Evolutionary conservation across 1,284 basidiomycete genomes (phyloP).

Genomic region (Tilletia setariae): DNA sequence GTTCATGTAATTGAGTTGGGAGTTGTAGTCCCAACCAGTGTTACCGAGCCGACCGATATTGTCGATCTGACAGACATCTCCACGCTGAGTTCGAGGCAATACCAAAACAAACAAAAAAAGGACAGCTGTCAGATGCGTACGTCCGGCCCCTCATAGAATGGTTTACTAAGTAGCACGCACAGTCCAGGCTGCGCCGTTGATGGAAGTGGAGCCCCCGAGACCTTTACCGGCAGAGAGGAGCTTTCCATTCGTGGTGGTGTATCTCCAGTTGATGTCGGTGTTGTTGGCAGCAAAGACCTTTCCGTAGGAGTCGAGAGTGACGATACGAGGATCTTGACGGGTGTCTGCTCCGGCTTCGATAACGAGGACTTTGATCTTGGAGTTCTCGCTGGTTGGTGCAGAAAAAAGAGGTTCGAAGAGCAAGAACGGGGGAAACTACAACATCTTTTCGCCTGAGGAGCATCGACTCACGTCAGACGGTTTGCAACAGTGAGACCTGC

Average conservation of each 20-base stretch:
- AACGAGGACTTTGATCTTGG: slow-evolving; percentile 40
- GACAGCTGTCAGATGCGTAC: no score
- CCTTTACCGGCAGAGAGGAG: slow-evolving; percentile 61
- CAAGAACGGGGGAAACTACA: no score
- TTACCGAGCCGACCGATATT: slow-evolving; percentile 55
- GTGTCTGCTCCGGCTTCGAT: slow-evolving; percentile 51
- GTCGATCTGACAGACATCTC: slow-evolving; percentile 1
- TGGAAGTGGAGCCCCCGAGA: slow-evolving; percentile 64
- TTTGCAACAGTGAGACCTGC: slow-evolving; percentile 11
- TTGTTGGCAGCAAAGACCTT: slow-evolving; percentile 59
- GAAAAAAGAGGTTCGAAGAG: not conserved
- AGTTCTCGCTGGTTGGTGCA: slow-evolving; percentile 31
- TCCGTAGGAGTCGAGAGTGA: slow-evolving; percentile 20
- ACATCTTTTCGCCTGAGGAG: not conserved
- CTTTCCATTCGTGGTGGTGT: slow-evolving; percentile 58
- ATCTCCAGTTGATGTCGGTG: slow-evolving; percentile 60
- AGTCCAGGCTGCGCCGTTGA: slow-evolving; percentile 65
- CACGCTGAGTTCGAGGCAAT: not conserved
- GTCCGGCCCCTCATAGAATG: no score
- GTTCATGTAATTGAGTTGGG: slow-evolving; percentile 61
- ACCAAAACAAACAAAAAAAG: no score
- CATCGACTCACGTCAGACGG: not conserved
- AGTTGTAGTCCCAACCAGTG: slow-evolving; percentile 63
- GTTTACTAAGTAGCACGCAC: no score
- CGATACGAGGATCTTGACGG: slow-evolving; percentile 27